Conservation (phyloP, 495 filamentous ascomycete genomes). For the Penicillium psychrofluorescens region DNA sequence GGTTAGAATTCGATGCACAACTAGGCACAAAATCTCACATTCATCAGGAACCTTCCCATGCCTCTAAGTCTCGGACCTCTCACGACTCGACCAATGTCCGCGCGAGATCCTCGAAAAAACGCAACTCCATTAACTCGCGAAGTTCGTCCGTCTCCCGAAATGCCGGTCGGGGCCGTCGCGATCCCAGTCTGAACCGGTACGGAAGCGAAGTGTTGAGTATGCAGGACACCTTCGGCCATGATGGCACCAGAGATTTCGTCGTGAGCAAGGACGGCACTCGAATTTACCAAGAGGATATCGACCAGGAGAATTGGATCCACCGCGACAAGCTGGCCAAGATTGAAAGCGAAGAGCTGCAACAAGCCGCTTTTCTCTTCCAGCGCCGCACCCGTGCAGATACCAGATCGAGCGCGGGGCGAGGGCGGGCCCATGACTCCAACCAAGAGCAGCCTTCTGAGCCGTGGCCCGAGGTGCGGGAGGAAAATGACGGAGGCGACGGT, state of each 20-base stretch:
- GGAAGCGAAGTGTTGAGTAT: slow-evolving; percentile 51
- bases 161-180: slow-evolving; percentile 31
- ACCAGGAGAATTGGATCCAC: slow-evolving; percentile 76
- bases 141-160: slow-evolving; percentile 34
- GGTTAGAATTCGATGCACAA: slow-evolving; percentile 3
- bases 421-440: slow-evolving; percentile 43
- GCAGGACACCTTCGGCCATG: slow-evolving; percentile 45
- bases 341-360: slow-evolving; percentile 86
- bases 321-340: slow-evolving; percentile 91
- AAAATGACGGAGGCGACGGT: slow-evolving; percentile 33
- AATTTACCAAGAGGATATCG: slow-evolving; percentile 13
- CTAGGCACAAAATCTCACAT: background rate
- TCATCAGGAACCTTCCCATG: slow-evolving; percentile 18
- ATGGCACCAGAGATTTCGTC: slow-evolving; percentile 20
- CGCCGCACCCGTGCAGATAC: slow-evolving; percentile 52
- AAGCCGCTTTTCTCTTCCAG: slow-evolving; percentile 69
- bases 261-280: slow-evolving; percentile 11
- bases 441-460: slow-evolving; percentile 26
- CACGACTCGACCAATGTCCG: slow-evolving; percentile 26
- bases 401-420: slow-evolving; percentile 48
- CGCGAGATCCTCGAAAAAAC: slow-evolving; percentile 22
- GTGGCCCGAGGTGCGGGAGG: slow-evolving; percentile 31
- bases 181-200: slow-evolving; percentile 40
- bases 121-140: slow-evolving; percentile 32
- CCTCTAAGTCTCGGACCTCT: slow-evolving; percentile 30